Evolutionary conservation across 139 green algal species (phyloP).

Genomic region (Chlorella sp.): DNA sequence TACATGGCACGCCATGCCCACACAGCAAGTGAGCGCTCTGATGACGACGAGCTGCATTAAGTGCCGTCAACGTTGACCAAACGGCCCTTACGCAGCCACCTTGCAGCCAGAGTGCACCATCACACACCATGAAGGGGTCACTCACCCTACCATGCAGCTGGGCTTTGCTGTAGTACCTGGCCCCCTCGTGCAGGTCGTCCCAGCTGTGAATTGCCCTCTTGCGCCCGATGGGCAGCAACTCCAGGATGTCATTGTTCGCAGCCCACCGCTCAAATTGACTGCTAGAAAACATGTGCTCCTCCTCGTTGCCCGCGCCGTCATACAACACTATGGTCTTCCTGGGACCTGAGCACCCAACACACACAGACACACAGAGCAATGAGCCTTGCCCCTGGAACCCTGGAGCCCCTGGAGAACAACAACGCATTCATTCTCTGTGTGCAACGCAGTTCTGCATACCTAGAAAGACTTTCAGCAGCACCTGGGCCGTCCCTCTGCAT

Average conservation of each 20-base stretch:
- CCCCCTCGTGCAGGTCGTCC: too few relatives aligned
- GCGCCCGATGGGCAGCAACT: neutral
- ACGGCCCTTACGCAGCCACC: too few relatives aligned
- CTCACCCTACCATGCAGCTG: too few relatives aligned
- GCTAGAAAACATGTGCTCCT: neutral
- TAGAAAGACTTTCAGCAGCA: neutral
- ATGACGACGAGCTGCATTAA: too few relatives aligned
- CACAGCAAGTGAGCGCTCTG: too few relatives aligned
- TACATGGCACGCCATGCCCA: too few relatives aligned
- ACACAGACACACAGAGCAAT: neutral
- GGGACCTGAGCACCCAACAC: constrained; percentile 1
- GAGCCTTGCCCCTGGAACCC: neutral
- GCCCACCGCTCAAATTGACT: neutral
- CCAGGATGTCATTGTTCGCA: neutral
- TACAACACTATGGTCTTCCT: neutral
- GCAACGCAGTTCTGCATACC: neutral
- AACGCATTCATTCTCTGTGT: too few relatives aligned
- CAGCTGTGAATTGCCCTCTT: too few relatives aligned
- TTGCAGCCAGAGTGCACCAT: too few relatives aligned
- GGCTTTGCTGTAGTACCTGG: too few relatives aligned
- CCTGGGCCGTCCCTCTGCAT: neutral
- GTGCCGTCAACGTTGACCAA: too few relatives aligned
- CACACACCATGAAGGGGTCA: too few relatives aligned
- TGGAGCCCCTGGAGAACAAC: neutral
- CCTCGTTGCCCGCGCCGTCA: neutral